phyloP scores from a whole-genome alignment of 1,284 basidiomycete genomes.

The Ustilago vetiveriae region DNA sequence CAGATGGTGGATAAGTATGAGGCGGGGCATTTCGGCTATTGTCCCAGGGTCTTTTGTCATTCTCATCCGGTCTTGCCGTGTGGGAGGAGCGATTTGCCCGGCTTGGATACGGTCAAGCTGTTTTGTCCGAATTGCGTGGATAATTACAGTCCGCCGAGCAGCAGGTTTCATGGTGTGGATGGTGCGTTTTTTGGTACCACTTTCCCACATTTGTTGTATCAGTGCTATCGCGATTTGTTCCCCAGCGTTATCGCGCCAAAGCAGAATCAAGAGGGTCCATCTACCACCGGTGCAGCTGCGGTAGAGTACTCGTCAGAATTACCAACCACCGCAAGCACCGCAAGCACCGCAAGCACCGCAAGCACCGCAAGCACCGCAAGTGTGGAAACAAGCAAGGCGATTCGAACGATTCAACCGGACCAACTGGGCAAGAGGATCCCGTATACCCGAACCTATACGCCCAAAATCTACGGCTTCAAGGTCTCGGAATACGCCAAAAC shows the following conservation, averaged over 20 bases:
- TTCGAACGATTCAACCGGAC: conserved; percentile 41
- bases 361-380: conserved; percentile 73
- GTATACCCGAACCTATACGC: conserved; percentile 77
- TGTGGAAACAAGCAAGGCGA: not conserved
- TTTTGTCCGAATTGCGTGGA: conserved; percentile 99
- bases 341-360: not conserved
- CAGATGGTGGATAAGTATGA: conserved; percentile 99
- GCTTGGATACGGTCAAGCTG: conserved; percentile 97
- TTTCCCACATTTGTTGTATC: conserved; percentile 96
- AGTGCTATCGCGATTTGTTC: conserved; percentile 79
- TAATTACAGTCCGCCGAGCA: conserved; percentile 93
- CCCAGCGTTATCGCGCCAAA: conserved; percentile 60
- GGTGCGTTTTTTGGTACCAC: conserved; percentile 99
- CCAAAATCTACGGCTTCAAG: conserved; percentile 86
- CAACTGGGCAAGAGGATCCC: conserved; percentile 54
- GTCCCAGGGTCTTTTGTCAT: conserved; percentile 94
- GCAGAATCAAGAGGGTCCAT: not conserved
- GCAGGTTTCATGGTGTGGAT: conserved; percentile 94
- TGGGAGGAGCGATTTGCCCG: conserved; percentile 93
- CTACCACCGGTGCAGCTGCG: not conserved
- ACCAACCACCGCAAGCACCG: not conserved
- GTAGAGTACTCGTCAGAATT: not conserved
- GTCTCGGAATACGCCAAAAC: conserved; percentile 75
- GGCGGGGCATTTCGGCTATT: conserved; percentile 87
- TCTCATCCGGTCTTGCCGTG: conserved; percentile 91